Conservation (phyloP, 345 rosid species). For the Diplotaxis tenuifolia region DNA sequence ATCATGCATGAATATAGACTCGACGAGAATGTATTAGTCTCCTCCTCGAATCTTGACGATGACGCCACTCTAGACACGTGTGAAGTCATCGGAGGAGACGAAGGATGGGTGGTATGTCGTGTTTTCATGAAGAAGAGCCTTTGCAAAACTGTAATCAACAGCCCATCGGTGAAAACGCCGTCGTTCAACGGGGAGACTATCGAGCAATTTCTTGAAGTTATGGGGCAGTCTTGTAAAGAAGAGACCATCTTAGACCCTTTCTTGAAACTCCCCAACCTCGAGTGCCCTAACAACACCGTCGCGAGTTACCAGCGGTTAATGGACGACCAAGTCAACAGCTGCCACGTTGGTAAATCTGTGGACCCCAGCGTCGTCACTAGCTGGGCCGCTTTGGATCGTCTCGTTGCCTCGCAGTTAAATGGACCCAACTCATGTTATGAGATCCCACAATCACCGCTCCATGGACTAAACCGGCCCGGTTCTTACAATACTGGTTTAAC, state of each 20-base stretch:
- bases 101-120: slow-evolving; percentile 81
- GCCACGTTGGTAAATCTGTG: slow-evolving; percentile 34
- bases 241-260: slow-evolving; percentile 40
- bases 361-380: slow-evolving; percentile 44
- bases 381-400: slow-evolving; percentile 69
- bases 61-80: not conserved
- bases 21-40: slow-evolving; percentile 40
- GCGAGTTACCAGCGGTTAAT: slow-evolving; percentile 41
- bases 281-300: slow-evolving; percentile 41
- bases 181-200: slow-evolving; percentile 42
- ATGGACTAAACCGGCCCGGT: slow-evolving; percentile 33
- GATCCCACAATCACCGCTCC: slow-evolving; percentile 33
- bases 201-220: slow-evolving; percentile 45
- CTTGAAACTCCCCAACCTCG: slow-evolving; percentile 58
- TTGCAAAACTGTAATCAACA: slow-evolving; percentile 45
- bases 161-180: slow-evolving; percentile 37
- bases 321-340: slow-evolving; percentile 30
- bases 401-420: slow-evolving; percentile 69
- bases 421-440: slow-evolving; percentile 45
- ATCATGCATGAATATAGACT: not conserved
- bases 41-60: slow-evolving; percentile 1
- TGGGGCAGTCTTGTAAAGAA: slow-evolving; percentile 53
- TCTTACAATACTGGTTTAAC: slow-evolving; percentile 11
- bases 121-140: slow-evolving; percentile 70
- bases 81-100: slow-evolving; percentile 38